These are phyloP conservation scores for Kregervanrija fluxuum DNA, from an alignment of 805 yeast genomes.

Conservation along the genomic window DNA sequence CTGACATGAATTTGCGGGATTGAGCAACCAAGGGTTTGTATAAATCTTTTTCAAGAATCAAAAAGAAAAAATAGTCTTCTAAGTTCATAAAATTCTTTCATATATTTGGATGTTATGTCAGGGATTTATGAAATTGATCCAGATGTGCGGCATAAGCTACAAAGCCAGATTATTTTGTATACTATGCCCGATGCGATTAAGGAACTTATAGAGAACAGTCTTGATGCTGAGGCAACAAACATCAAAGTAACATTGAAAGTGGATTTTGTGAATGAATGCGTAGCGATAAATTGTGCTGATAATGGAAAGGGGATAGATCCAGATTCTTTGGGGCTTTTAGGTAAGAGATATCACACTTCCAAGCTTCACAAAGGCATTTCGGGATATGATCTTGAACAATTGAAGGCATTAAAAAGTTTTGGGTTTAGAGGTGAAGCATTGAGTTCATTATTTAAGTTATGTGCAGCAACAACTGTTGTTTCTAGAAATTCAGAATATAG, in stretches of 20 bases:
- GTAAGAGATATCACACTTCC: conserved; percentile 46
- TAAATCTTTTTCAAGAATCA: too few species aligned
- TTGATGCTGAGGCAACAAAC: conserved; percentile 43
- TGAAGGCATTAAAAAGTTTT: conserved; percentile 34
- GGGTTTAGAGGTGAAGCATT: conserved; percentile 78
- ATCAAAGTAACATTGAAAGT: conserved; percentile 23
- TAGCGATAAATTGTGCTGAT: conserved; percentile 43
- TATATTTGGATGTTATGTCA: background rate
- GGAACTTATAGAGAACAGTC: conserved; percentile 47
- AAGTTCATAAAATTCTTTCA: too few species aligned
- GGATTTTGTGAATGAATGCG: conserved; percentile 18
- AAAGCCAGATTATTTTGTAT: conserved; percentile 27
- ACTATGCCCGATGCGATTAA: conserved; percentile 35
- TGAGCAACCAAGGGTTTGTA: too few species aligned
- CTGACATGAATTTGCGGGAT: too few species aligned
- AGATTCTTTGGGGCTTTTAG: conserved; percentile 40
- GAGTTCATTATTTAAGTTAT: conserved; percentile 40
- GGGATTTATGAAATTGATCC: conserved; percentile 2
- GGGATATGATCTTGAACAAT: background rate
- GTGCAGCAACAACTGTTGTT: conserved; percentile 37
- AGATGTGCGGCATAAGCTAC: conserved; percentile 1
- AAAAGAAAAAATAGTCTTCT: too few species aligned
- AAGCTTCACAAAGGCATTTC: conserved; percentile 29
- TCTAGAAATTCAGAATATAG: conserved; percentile 33
- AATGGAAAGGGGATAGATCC: conserved; percentile 64